Percentiles rank a stretch among this genome's conserved stretches.
These are phyloP conservation scores for Amauroascus niger DNA, from an alignment of 2,329 filamentous ascomycete species.

Conservation along the genomic window DNA sequence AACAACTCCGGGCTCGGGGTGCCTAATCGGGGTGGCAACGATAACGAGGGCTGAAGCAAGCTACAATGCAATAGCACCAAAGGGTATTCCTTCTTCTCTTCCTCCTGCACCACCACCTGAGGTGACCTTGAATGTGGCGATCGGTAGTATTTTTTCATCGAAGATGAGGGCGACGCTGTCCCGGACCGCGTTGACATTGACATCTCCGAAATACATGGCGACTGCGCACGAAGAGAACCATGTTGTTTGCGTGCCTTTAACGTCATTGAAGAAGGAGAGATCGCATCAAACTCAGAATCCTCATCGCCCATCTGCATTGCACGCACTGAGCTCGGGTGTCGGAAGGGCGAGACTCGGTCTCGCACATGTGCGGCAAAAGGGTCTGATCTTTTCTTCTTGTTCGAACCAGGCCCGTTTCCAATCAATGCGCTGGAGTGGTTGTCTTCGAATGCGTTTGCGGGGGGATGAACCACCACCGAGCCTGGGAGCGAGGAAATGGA, in stretches of 20 bases:
- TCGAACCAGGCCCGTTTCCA: neutral
- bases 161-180: conserved; percentile 26
- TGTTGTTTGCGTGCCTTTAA: conserved; percentile 14
- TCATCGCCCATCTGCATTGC: conserved; percentile 30
- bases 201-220: conserved; percentile 22
- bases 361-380: conserved; percentile 24
- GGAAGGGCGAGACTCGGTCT: conserved; percentile 32
- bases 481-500: conserved; percentile 35
- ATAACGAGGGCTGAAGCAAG: conserved; percentile 45
- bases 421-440: neutral
- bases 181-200: conserved; percentile 28
- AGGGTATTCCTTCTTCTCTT: conserved; percentile 41
- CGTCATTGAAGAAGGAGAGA: conserved; percentile 29
- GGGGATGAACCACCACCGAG: conserved; percentile 30
- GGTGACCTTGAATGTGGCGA: conserved; percentile 23
- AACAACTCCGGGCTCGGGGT: conserved; percentile 37
- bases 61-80: conserved; percentile 54
- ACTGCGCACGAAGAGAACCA: conserved; percentile 11
- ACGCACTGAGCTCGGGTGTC: conserved; percentile 38
- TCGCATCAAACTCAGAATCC: conserved; percentile 35
- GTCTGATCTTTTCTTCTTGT: conserved; percentile 18
- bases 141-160: conserved; percentile 28
- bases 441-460: conserved; percentile 12
- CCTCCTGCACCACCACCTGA: neutral
- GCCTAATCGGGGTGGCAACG: conserved; percentile 34